phyloP scores from a whole-genome alignment of 2,329 filamentous ascomycete genomes.

The Drechslerella dactyloides region DNA sequence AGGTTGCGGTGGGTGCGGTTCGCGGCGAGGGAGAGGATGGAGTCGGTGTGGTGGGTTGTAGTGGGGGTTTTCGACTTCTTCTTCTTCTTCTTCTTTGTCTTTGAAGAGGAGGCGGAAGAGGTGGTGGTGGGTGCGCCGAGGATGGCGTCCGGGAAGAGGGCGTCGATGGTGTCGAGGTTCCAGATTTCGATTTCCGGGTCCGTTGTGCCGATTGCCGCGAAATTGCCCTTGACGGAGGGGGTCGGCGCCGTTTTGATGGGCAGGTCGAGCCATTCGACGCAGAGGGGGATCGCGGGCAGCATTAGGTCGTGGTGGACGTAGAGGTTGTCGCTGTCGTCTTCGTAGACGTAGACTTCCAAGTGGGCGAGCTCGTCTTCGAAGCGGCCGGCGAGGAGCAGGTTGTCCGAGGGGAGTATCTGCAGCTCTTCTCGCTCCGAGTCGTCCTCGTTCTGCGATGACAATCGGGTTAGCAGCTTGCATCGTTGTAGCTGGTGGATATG shows the following conservation, averaged over 20 bases:
- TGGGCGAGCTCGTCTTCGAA: conserved; percentile 97
- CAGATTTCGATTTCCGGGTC: conserved; percentile 98
- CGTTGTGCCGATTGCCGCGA: conserved; percentile 94
- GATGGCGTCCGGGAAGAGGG: conserved; percentile 97
- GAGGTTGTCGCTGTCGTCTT: conserved; percentile 91
- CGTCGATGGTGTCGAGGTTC: conserved; percentile 94
- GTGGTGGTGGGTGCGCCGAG: conserved; percentile 72
- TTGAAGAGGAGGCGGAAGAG: conserved; percentile 62
- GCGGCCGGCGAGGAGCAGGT: conserved; percentile 87
- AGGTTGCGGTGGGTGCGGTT: conserved; percentile 94
- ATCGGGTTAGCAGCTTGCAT: neutral
- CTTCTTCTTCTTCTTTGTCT: conserved; percentile 71
- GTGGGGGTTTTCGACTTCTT: conserved; percentile 86
- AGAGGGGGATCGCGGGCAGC: conserved; percentile 94
- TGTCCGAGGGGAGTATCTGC: conserved; percentile 90
- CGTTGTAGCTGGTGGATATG: too few species aligned
- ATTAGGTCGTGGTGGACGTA: conserved; percentile 99
- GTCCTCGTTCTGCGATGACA: conserved; percentile 59
- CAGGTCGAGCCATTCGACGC: conserved; percentile 92
- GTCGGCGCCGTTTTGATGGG: conserved; percentile 74
- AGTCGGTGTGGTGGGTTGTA: conserved; percentile 81
- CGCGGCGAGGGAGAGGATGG: conserved; percentile 85
- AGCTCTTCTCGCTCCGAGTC: conserved; percentile 92
- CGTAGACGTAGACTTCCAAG: conserved; percentile 95
- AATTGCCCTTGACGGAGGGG: conserved; percentile 73